These are phyloP conservation scores for Ogataea methanolica DNA, from an alignment of 805 yeast genomes.

Conservation along the genomic window DNA sequence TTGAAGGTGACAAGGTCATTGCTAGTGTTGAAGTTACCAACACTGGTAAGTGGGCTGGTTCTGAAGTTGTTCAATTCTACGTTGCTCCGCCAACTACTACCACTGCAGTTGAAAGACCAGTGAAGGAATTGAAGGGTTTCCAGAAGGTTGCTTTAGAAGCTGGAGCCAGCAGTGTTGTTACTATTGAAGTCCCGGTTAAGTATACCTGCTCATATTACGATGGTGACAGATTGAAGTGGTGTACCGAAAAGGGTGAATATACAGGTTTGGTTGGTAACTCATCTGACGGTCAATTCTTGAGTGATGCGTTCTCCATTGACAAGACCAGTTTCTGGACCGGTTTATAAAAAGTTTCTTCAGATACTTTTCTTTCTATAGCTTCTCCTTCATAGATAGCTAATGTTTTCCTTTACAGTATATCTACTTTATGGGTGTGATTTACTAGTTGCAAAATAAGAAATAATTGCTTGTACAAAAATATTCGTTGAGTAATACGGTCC, in stretches of 20 bases:
- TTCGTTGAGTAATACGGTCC: too few relatives aligned
- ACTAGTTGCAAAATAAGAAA: too few relatives aligned
- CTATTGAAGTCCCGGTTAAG: slow-evolving; percentile 36
- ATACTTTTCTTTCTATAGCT: too few relatives aligned
- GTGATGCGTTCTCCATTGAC: slow-evolving; percentile 1
- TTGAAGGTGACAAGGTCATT: slow-evolving; percentile 9
- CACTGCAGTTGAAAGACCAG: slow-evolving; percentile 36
- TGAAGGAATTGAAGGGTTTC: slow-evolving; percentile 58
- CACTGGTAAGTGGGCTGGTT: slow-evolving; percentile 44
- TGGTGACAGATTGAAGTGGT: slow-evolving; percentile 45
- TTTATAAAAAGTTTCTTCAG: slow-evolving; percentile 1
- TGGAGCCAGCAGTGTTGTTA: slow-evolving; percentile 37
- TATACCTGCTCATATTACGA: slow-evolving; percentile 55
- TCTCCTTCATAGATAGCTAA: too few relatives aligned
- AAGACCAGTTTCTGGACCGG: slow-evolving; percentile 11
- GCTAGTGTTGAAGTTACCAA: slow-evolving; percentile 41
- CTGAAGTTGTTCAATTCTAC: slow-evolving; percentile 55
- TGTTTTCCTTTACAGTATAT: too few relatives aligned
- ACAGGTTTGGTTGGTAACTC: slow-evolving; percentile 42
- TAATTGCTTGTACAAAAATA: too few relatives aligned
- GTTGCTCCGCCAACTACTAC: slow-evolving; percentile 35
- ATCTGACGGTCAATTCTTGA: slow-evolving; percentile 10
- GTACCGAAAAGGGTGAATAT: slow-evolving; percentile 46
- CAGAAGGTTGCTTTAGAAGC: slow-evolving; percentile 43
- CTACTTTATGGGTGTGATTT: too few relatives aligned